phyloP scores from a whole-genome alignment of 257 asterid species.

The Solanum chmielewskii region DNA sequence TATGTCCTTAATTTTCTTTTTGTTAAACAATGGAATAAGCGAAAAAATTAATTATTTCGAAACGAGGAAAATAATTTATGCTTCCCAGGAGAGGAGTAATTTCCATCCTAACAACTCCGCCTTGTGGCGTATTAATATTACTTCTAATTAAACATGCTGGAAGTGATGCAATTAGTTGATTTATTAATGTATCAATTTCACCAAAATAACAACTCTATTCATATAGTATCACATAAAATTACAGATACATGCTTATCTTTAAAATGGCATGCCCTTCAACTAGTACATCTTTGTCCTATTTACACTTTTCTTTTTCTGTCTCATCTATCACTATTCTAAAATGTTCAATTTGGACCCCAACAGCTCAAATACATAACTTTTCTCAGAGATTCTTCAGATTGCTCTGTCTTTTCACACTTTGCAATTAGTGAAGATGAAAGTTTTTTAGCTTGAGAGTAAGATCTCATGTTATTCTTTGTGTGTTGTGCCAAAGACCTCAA shows the following conservation, averaged over 20 bases:
- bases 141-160: neutral
- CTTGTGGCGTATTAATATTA: too few species aligned
- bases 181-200: neutral
- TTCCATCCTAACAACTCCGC: too few species aligned
- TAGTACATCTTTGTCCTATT: neutral
- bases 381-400: conserved; percentile 15
- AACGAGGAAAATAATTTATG: too few species aligned
- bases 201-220: neutral
- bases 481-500: neutral
- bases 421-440: neutral
- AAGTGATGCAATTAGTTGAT: neutral
- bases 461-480: conserved; percentile 1
- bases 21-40: too few species aligned
- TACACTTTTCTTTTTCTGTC: neutral
- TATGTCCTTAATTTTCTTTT: too few species aligned
- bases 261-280: neutral
- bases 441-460: conserved; percentile 6
- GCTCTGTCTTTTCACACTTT: neutral
- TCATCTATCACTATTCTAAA: too few species aligned
- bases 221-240: neutral
- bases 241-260: neutral
- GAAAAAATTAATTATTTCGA: too few species aligned
- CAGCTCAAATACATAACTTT: conserved; percentile 20
- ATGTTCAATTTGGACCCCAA: conserved; percentile 13
- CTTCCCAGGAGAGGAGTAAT: too few species aligned